A percentile compares a stretch with the other conserved stretches of the same genome.
phyloP scores from a whole-genome alignment of 495 filamentous ascomycete species.

The Filosporella fistucella region DNA sequence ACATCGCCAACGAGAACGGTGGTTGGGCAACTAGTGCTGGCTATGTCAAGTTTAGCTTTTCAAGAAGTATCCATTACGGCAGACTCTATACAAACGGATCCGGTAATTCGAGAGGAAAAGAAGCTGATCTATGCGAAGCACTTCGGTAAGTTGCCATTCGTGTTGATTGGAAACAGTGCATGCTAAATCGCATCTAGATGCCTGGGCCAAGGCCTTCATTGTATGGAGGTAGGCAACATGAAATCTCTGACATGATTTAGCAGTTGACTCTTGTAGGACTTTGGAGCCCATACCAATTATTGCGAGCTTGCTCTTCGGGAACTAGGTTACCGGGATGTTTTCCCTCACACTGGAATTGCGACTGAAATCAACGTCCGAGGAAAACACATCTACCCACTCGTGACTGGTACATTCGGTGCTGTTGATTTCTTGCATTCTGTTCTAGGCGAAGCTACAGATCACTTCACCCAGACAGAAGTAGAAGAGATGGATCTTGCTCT shows the following conservation, averaged over 20 bases:
- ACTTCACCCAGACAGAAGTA: conserved; percentile 92
- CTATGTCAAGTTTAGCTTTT: conserved; percentile 82
- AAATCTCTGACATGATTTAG: background rate
- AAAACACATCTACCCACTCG: conserved; percentile 74
- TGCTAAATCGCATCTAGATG: conserved; percentile 28
- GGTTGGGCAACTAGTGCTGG: conserved; percentile 74
- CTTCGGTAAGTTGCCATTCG: no score
- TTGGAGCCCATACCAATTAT: conserved; percentile 90
- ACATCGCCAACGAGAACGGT: conserved; percentile 88
- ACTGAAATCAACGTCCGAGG: conserved; percentile 72
- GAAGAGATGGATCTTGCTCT: conserved; percentile 81
- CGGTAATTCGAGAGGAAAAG: conserved; percentile 56
- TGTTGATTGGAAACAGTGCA: conserved; percentile 30
- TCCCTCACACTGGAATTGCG: conserved; percentile 74
- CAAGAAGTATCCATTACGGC: conserved; percentile 83
- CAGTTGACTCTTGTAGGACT: no score
- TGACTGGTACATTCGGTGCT: conserved; percentile 85
- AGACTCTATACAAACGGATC: conserved; percentile 76
- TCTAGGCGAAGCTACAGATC: conserved; percentile 91
- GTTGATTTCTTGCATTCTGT: conserved; percentile 81
- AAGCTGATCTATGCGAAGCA: conserved; percentile 86
- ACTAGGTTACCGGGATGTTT: conserved; percentile 76
- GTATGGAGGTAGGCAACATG: no score
- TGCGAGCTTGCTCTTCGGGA: conserved; percentile 83
- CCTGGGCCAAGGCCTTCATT: conserved; percentile 88